phyloP scores from a whole-genome alignment of 129 eudicot species.

The Flaveria sonorensis region DNA sequence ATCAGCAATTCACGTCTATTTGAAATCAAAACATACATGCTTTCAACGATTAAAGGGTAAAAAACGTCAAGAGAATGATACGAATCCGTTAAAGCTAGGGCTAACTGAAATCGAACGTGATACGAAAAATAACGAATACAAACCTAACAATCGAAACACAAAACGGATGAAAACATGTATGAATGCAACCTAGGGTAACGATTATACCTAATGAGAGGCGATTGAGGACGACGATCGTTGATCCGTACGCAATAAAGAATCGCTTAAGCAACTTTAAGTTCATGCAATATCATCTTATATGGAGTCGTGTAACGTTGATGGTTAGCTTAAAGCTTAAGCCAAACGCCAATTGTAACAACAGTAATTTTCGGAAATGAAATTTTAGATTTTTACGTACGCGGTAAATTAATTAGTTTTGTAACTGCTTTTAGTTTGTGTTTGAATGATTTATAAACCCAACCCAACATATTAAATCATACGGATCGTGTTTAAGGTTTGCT shows the following conservation, averaged over 20 bases:
- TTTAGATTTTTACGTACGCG: too few species aligned
- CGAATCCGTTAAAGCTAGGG: too few species aligned
- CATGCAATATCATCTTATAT: background rate
- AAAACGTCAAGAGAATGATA: too few species aligned
- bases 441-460: too few species aligned
- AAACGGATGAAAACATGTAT: constrained; percentile 11
- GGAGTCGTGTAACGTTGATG: background rate
- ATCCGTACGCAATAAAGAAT: too few species aligned
- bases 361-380: background rate
- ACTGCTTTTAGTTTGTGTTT: too few species aligned
- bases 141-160: constrained; percentile 2
- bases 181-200: background rate
- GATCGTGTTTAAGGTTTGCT: too few species aligned
- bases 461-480: too few species aligned
- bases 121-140: background rate
- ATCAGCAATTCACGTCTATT: constrained; percentile 3
- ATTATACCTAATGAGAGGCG: background rate
- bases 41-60: background rate
- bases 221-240: background rate
- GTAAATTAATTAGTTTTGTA: too few species aligned
- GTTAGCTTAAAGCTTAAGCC: background rate
- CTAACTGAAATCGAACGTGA: too few species aligned
- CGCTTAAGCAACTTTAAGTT: too few species aligned
- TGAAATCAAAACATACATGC: background rate
- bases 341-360: background rate